Conservation (phyloP, 139 green algal genomes). For the Pleodorina starrii region DNA sequence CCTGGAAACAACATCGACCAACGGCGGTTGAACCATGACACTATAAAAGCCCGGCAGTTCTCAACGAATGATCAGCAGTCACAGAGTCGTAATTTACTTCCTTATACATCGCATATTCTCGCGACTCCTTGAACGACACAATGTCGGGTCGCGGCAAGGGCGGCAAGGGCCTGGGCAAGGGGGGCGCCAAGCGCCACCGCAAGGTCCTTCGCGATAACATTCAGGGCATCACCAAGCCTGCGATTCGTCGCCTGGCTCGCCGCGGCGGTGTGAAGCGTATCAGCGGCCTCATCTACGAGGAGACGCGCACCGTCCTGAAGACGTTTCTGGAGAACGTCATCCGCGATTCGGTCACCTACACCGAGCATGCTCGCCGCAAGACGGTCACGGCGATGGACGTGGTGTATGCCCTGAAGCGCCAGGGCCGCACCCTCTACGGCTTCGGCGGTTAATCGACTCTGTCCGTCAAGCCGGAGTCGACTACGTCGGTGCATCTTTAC, state of each 20-base stretch:
- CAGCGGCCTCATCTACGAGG: slow-evolving; percentile 93
- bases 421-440: slow-evolving; percentile 96
- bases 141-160: slow-evolving; percentile 82
- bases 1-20: no score
- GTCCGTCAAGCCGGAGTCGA: no score
- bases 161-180: slow-evolving; percentile 94
- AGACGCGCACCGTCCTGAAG: slow-evolving; percentile 92
- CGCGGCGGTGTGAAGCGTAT: slow-evolving; percentile 92
- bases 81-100: no score
- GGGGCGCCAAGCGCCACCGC: slow-evolving; percentile 91
- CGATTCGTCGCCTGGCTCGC: slow-evolving; percentile 89
- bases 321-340: slow-evolving; percentile 96
- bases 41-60: no score
- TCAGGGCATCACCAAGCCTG: slow-evolving; percentile 96
- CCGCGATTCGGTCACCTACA: slow-evolving; percentile 97
- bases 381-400: slow-evolving; percentile 97
- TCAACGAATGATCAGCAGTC: no score
- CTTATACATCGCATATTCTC: no score
- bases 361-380: slow-evolving; percentile 96
- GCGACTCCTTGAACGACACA: no score
- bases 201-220: slow-evolving; percentile 96
- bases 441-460: slow-evolving; percentile 92
- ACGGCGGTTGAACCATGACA: no score
- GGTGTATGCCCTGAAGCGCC: slow-evolving; percentile 96
- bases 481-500: no score